Evolutionary conservation across 192 early-diverging fungal species (phyloP).

Genomic region (Dimargaris cristalligena): DNA sequence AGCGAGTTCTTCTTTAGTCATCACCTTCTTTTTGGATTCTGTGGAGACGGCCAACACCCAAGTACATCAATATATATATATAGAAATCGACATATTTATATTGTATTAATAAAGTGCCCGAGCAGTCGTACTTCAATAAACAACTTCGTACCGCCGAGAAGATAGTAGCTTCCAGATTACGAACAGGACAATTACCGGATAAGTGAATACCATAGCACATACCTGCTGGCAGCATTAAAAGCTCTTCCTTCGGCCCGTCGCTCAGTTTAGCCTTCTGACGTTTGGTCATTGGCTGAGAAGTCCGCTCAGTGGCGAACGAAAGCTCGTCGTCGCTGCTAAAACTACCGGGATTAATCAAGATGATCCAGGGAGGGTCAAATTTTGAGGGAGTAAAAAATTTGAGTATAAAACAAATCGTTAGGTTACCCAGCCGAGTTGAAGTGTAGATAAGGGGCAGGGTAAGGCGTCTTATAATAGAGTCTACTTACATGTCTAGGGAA

Average conservation of each 20-base stretch:
- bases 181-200: not conserved
- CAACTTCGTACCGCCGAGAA: not conserved
- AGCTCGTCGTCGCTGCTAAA: slow-evolving; percentile 9
- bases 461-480: too few relatives aligned
- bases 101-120: not conserved
- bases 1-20: slow-evolving; percentile 53
- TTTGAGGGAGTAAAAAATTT: too few relatives aligned
- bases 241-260: slow-evolving; percentile 35
- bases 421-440: too few relatives aligned
- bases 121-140: not conserved
- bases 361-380: too few relatives aligned
- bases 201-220: not conserved
- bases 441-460: too few relatives aligned
- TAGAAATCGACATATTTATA: not conserved
- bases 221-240: slow-evolving; percentile 51
- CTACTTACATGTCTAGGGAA: too few relatives aligned
- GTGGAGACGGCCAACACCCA: not conserved
- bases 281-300: slow-evolving; percentile 37
- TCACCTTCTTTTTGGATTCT: slow-evolving; percentile 44
- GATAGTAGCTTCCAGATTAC: not conserved
- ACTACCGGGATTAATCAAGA: too few relatives aligned
- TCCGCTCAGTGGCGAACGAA: slow-evolving; percentile 14
- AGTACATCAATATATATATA: not conserved
- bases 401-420: too few relatives aligned
- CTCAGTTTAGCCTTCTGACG: slow-evolving; percentile 53